These are phyloP conservation scores for Cryptococcus hybrid DNA, from an alignment of 1,284 basidiomycete species.

Conservation along the genomic window DNA sequence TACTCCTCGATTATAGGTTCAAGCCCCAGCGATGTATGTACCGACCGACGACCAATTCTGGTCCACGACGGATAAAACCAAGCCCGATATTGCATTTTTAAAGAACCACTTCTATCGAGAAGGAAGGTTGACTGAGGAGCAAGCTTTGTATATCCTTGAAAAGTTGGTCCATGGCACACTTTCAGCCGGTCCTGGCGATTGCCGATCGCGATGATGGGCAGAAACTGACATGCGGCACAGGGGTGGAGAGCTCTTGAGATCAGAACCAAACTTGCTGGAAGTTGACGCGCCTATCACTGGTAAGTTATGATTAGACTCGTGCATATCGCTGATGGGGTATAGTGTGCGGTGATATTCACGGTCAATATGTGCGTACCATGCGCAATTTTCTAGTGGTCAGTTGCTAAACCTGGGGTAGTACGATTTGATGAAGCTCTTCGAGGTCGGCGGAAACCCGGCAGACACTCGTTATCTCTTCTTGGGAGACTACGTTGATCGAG, in stretches of 20 bases:
- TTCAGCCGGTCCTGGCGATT: background rate
- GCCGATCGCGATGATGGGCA: conserved; percentile 3
- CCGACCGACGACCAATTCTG: conserved; percentile 95
- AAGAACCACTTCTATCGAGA: conserved; percentile 99
- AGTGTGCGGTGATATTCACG: conserved; percentile 97
- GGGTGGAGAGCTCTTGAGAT: conserved; percentile 70
- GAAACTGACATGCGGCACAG: conserved; percentile 18
- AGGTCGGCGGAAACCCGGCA: conserved; percentile 88
- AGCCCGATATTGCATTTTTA: conserved; percentile 94
- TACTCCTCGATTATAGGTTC: conserved; percentile 59
- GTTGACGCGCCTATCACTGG: conserved; percentile 94
- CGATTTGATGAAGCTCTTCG: conserved; percentile 97
- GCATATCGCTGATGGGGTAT: background rate
- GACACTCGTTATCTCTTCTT: conserved; percentile 94
- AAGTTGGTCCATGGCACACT: conserved; percentile 49
- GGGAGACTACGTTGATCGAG: conserved; percentile 97
- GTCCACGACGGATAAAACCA: conserved; percentile 73
- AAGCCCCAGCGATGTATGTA: conserved; percentile 89
- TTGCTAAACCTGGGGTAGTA: conserved; percentile 58
- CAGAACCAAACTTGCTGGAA: conserved; percentile 85
- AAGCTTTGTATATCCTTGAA: conserved; percentile 82
- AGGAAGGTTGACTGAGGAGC: conserved; percentile 84
- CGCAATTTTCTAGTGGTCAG: background rate
- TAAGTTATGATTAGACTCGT: conserved; percentile 50
- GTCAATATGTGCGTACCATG: conserved; percentile 75